Evolutionary conservation across 805 yeast species (phyloP).

Genomic region (Grigorovia humatica): DNA sequence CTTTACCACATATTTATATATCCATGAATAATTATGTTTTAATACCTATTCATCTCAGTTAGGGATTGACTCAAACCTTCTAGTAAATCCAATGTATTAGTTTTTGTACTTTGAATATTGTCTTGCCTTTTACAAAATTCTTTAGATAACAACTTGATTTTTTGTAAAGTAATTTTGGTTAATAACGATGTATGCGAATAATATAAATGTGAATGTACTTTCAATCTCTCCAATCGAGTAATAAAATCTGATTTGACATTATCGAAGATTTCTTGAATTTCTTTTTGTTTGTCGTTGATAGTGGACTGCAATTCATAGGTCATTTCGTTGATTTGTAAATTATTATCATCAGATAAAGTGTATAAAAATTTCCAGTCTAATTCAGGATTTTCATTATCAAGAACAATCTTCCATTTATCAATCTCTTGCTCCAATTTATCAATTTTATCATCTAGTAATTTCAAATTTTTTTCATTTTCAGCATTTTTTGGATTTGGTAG

Average conservation of each 20-base stretch:
- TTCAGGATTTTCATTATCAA: slow-evolving; percentile 12
- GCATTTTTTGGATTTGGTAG: slow-evolving; percentile 26
- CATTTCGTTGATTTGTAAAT: not conserved
- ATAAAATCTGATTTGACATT: slow-evolving; percentile 9
- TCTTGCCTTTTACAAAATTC: slow-evolving; percentile 6
- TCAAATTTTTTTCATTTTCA: slow-evolving; percentile 20
- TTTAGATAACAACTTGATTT: slow-evolving; percentile 12
- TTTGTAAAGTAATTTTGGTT: slow-evolving; percentile 9
- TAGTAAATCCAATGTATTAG: slow-evolving; percentile 10
- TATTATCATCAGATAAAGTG: not conserved
- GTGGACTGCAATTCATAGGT: not conserved
- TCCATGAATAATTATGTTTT: not conserved
- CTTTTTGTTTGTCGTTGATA: not conserved
- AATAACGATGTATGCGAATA: slow-evolving; percentile 17
- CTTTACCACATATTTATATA: not conserved
- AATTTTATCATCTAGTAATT: slow-evolving; percentile 16
- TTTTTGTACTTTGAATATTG: not conserved
- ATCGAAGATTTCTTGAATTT: not conserved
- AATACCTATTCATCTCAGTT: not conserved
- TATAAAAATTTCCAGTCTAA: slow-evolving; percentile 11
- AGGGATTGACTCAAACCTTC: slow-evolving; percentile 20
- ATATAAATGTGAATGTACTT: slow-evolving; percentile 17
- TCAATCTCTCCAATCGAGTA: slow-evolving; percentile 13
- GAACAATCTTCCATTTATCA: slow-evolving; percentile 18
- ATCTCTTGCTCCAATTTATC: slow-evolving; percentile 17